A percentile compares a stretch with the other conserved stretches of the same genome.
These are phyloP conservation scores for Leccinum holopus DNA, from an alignment of 1,284 basidiomycete genomes.

Conservation along the genomic window DNA sequence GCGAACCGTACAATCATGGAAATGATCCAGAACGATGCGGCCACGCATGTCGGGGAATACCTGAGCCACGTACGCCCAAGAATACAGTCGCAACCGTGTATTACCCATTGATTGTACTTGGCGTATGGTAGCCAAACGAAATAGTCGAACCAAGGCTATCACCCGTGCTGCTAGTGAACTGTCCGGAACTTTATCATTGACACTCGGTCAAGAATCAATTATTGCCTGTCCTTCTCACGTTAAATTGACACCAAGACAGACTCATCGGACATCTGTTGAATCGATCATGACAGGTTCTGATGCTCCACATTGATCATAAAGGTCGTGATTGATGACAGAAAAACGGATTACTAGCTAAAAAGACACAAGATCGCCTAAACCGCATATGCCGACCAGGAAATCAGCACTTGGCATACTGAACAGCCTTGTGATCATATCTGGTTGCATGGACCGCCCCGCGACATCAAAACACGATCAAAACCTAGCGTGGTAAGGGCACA, in stretches of 20 bases:
- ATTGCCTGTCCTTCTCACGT: not conserved
- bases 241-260: not conserved
- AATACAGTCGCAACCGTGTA: conserved; percentile 6
- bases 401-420: not conserved
- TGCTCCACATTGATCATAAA: not conserved
- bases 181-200: not conserved
- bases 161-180: not conserved
- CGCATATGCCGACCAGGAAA: not conserved
- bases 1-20: conserved; percentile 42
- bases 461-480: conserved; percentile 30
- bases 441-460: conserved; percentile 13
- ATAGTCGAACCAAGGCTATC: not conserved
- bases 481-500: conserved; percentile 41
- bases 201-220: not conserved
- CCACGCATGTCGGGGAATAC: not conserved
- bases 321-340: not conserved
- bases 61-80: not conserved
- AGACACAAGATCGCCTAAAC: not conserved
- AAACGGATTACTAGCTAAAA: not conserved
- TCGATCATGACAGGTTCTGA: not conserved
- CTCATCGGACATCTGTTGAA: not conserved
- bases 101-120: conserved; percentile 6
- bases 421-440: not conserved
- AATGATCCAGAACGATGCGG: conserved; percentile 19
- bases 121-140: not conserved